These are phyloP conservation scores for Macrophomina pseudophaseolina DNA, from an alignment of 2,329 filamentous ascomycete genomes.

Conservation along the genomic window DNA sequence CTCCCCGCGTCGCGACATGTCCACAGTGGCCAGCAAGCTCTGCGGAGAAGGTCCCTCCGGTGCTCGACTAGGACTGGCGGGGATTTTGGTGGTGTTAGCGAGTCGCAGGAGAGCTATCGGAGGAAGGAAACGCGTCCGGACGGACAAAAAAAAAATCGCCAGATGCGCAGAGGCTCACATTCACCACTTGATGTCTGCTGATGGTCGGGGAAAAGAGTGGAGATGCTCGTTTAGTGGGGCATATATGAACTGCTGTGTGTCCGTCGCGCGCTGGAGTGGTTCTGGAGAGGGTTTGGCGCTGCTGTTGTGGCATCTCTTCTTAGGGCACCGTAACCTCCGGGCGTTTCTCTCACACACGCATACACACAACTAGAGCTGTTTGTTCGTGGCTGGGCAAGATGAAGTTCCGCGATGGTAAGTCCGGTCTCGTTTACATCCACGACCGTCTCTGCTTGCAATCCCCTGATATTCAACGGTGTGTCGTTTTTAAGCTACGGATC, in stretches of 20 bases:
- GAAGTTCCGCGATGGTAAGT: constrained; percentile 65
- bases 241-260: background rate
- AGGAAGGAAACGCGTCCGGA: background rate
- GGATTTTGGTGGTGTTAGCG: background rate
- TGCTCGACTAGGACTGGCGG: background rate
- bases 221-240: background rate
- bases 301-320: background rate
- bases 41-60: constrained; percentile 12
- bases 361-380: too few relatives aligned
- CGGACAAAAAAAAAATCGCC: background rate
- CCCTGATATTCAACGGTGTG: too few relatives aligned
- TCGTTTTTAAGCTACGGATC: background rate
- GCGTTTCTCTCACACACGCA: too few relatives aligned
- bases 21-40: background rate
- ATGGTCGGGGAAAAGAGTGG: background rate
- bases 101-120: background rate
- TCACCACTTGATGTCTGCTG: background rate
- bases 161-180: background rate
- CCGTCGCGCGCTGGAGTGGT: background rate
- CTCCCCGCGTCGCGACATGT: background rate
- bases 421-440: background rate
- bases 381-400: constrained; percentile 42
- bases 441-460: background rate
- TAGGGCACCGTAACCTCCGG: too few relatives aligned
- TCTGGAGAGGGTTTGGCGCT: background rate